Percentiles rank a stretch among this genome's conserved stretches.
These are phyloP conservation scores for Trametes villosa DNA, from an alignment of 768 basidiomycete species.

Conservation along the genomic window DNA sequence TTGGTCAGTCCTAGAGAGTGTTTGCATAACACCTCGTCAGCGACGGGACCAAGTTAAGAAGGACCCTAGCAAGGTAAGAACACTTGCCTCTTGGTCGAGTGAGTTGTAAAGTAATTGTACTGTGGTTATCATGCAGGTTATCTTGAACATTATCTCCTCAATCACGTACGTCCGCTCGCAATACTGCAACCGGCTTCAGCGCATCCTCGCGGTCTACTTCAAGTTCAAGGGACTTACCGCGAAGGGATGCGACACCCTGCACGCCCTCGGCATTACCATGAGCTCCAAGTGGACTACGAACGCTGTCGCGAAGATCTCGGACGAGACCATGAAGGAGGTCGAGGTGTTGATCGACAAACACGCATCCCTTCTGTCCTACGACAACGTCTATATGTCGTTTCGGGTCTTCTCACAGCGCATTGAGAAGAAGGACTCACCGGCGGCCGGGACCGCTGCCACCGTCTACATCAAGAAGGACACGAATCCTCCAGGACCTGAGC, in stretches of 20 bases:
- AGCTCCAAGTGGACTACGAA: slow-evolving; percentile 32
- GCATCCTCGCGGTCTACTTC: slow-evolving; percentile 15
- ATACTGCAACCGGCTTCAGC: not conserved
- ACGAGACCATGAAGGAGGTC: slow-evolving; percentile 15
- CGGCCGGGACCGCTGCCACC: not conserved
- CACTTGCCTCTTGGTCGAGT: too few species aligned
- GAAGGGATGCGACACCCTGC: slow-evolving; percentile 30
- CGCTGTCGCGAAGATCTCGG: slow-evolving; percentile 33
- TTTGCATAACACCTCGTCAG: not conserved
- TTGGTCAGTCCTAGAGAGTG: not conserved
- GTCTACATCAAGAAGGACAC: not conserved
- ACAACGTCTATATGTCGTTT: not conserved
- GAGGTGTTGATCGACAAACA: too few species aligned
- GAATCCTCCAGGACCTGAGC: not conserved
- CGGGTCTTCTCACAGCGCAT: not conserved
- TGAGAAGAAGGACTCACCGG: not conserved
- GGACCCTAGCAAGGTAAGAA: not conserved
- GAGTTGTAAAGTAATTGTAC: not conserved
- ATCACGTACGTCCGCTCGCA: not conserved
- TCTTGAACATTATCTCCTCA: not conserved
- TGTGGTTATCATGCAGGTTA: not conserved
- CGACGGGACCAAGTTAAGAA: not conserved
- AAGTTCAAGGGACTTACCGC: slow-evolving; percentile 31
- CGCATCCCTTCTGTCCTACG: not conserved
- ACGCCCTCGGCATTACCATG: slow-evolving; percentile 30